Evolutionary conservation across 257 asterid genomes (phyloP).

Genomic region (Ballota nigra): DNA sequence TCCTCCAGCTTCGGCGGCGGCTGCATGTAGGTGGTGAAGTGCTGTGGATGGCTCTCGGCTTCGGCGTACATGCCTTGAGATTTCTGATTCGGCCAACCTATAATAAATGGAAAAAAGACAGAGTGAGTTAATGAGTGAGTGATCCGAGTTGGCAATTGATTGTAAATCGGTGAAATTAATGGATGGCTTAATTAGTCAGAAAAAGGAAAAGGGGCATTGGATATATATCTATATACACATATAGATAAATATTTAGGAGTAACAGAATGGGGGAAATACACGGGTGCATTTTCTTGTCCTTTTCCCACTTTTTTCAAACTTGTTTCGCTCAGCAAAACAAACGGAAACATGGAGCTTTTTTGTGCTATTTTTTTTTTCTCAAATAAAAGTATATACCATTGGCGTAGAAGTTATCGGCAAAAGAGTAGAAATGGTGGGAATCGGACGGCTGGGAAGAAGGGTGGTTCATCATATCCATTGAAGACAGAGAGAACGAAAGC

Average conservation of each 20-base stretch:
- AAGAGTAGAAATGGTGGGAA: constrained; percentile 56
- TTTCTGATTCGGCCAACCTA: constrained; percentile 59
- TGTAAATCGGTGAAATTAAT: neutral
- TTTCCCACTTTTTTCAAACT: constrained; percentile 37
- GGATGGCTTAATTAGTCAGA: neutral
- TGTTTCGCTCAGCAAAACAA: constrained; percentile 46
- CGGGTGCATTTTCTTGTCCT: constrained; percentile 51
- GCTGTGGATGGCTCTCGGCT: constrained; percentile 27
- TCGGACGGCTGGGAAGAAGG: constrained; percentile 43
- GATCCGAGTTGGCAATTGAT: constrained; percentile 13
- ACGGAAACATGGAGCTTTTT: constrained; percentile 42
- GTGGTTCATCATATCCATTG: constrained; percentile 65
- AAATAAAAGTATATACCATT: constrained; percentile 34
- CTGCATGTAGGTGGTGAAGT: constrained; percentile 51
- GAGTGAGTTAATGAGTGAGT: too few relatives aligned
- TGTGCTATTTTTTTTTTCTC: neutral
- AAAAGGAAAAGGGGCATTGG: neutral
- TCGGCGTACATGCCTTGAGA: constrained; percentile 44
- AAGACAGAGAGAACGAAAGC: constrained; percentile 82
- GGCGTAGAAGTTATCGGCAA: constrained; percentile 70
- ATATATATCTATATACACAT: neutral
- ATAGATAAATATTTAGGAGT: neutral
- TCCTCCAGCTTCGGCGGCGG: constrained; percentile 87
- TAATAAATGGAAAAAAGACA: neutral
- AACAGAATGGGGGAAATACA: constrained; percentile 35